A percentile compares a stretch with the other conserved stretches of the same genome.
These are phyloP conservation scores for Xylaria polymorpha DNA, from an alignment of 2,329 filamentous ascomycete genomes.

Conservation along the genomic window DNA sequence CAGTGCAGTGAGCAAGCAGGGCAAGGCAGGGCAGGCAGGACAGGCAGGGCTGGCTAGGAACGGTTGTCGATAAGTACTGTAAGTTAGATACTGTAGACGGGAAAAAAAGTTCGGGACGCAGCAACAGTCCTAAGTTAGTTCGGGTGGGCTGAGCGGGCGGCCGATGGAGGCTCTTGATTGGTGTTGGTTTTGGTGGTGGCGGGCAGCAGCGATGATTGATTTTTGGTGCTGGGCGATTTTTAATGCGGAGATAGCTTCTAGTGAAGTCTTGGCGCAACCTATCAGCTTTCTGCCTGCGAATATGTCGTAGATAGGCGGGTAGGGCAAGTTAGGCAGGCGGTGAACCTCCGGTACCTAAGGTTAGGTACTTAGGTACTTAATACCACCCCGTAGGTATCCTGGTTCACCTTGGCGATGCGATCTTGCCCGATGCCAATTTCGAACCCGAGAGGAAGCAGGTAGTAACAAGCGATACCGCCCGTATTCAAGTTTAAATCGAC, in stretches of 20 bases:
- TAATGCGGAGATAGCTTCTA: slow-evolving; percentile 42
- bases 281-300: slow-evolving; percentile 23
- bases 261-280: slow-evolving; percentile 38
- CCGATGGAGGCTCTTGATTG: slow-evolving; percentile 32
- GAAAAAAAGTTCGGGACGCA: slow-evolving; percentile 41
- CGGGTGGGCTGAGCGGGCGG: slow-evolving; percentile 25
- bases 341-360: too few relatives aligned
- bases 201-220: slow-evolving; percentile 33
- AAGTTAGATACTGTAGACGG: not conserved
- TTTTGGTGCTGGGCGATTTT: slow-evolving; percentile 42
- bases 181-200: slow-evolving; percentile 17
- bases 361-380: too few relatives aligned
- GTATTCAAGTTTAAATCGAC: too few relatives aligned
- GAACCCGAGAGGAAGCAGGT: too few relatives aligned
- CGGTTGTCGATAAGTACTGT: slow-evolving; percentile 9
- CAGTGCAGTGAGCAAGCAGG: too few relatives aligned
- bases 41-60: not conserved
- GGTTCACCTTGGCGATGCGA: too few relatives aligned
- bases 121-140: slow-evolving; percentile 17
- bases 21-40: not conserved
- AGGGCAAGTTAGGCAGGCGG: slow-evolving; percentile 14
- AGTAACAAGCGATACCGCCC: too few relatives aligned
- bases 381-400: too few relatives aligned
- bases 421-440: too few relatives aligned
- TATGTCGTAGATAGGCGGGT: not conserved